Evolutionary conservation across 2,329 filamentous ascomycete genomes (phyloP).

Genomic region (Diaporthe batatas): DNA sequence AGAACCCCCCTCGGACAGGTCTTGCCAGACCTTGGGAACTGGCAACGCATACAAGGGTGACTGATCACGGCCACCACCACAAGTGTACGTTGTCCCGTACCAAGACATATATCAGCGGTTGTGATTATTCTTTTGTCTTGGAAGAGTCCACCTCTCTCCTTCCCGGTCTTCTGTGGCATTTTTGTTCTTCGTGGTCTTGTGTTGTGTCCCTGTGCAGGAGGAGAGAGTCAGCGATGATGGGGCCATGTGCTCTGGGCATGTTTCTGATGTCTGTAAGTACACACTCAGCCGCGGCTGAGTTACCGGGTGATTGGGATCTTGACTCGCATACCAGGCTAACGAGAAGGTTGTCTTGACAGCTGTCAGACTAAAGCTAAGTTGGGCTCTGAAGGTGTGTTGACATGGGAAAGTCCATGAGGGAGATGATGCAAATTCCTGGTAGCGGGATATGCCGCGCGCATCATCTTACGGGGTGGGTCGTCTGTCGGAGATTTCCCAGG

Average conservation of each 20-base stretch:
- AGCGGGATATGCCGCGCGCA: conserved; percentile 16
- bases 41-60: background rate
- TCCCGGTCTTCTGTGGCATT: background rate
- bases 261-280: background rate
- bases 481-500: conserved; percentile 11
- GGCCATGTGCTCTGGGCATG: background rate
- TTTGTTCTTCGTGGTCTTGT: background rate
- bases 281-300: background rate
- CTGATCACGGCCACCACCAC: background rate
- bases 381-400: background rate
- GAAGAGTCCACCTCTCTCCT: background rate
- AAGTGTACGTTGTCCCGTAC: no score
- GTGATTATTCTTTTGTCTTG: background rate
- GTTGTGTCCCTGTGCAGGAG: background rate
- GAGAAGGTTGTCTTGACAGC: background rate
- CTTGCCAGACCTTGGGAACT: no score
- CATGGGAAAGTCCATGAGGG: background rate
- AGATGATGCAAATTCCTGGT: background rate
- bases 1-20: background rate
- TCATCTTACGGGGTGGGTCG: conserved; percentile 16
- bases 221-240: background rate
- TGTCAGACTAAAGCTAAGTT: conserved; percentile 11
- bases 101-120: background rate
- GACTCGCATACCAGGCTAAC: background rate
- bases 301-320: background rate